Conservation (phyloP, 169 alveolate genomes). For the Plasmodium cynomolgi region DNA sequence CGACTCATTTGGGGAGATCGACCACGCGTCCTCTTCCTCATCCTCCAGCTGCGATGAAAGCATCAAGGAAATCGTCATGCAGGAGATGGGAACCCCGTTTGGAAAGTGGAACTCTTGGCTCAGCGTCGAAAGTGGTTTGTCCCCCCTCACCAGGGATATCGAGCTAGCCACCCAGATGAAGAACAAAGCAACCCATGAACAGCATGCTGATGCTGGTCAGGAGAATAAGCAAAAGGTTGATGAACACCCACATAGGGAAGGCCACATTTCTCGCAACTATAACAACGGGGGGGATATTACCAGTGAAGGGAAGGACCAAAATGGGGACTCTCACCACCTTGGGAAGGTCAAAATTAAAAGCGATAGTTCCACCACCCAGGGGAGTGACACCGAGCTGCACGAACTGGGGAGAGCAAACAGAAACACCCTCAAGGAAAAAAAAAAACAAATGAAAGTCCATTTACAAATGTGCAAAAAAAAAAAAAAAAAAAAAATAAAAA, state of each 20-base stretch:
- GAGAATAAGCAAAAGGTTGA: neutral
- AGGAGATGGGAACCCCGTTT: neutral
- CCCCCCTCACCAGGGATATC: neutral
- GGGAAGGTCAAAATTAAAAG: neutral
- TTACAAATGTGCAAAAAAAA: conserved; percentile 46
- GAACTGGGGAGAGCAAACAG: conserved; percentile 29
- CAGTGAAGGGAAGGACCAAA: neutral
- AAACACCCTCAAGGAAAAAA: conserved; percentile 19
- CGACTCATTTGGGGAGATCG: neutral
- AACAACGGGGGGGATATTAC: neutral
- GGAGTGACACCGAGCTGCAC: neutral
- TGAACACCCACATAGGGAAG: neutral
- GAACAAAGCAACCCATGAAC: neutral
- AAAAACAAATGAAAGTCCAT: conserved; percentile 9
- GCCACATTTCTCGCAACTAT: neutral
- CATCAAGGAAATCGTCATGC: neutral
- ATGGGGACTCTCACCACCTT: too few relatives aligned
- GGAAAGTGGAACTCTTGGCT: neutral
- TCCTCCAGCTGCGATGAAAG: neutral
- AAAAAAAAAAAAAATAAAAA: conserved; percentile 18
- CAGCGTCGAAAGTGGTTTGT: neutral
- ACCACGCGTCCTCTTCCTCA: neutral
- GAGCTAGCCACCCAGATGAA: neutral
- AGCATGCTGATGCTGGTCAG: neutral
- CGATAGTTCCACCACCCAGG: neutral